phyloP scores from a whole-genome alignment of 2,329 filamentous ascomycete species.

The Beauveria sp. region DNA sequence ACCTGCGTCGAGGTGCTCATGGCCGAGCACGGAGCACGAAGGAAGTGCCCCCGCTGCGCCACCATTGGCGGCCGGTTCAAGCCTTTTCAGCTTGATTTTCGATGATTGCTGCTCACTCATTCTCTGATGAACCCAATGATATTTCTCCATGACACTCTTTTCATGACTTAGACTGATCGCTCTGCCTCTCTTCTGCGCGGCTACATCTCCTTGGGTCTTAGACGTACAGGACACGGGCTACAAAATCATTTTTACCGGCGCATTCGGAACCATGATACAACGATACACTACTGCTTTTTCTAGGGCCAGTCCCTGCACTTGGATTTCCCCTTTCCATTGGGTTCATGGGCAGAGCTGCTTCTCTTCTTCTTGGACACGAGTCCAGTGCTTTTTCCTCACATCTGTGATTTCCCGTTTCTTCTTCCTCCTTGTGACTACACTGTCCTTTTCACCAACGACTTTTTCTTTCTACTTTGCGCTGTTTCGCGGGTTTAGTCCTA shows the following conservation, averaged over 20 bases:
- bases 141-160: not conserved
- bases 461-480: not conserved
- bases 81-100: slow-evolving; percentile 75
- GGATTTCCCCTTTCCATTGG: not conserved
- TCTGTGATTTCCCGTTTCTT: not conserved
- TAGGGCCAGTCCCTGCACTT: slow-evolving; percentile 6
- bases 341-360: slow-evolving; percentile 1
- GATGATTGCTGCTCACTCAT: slow-evolving; percentile 36
- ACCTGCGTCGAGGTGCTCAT: slow-evolving; percentile 79
- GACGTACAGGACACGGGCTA: slow-evolving; percentile 8
- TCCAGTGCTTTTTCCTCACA: not conserved
- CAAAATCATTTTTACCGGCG: slow-evolving; percentile 17
- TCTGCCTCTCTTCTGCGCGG: not conserved
- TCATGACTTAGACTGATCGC: not conserved
- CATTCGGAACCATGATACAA: slow-evolving; percentile 17
- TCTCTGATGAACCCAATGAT: not conserved
- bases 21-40: slow-evolving; percentile 64
- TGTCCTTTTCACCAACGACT: slow-evolving; percentile 2
- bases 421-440: slow-evolving; percentile 1
- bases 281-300: slow-evolving; percentile 15
- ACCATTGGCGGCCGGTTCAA: slow-evolving; percentile 76
- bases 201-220: not conserved
- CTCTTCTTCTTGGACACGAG: not conserved
- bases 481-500: no score
- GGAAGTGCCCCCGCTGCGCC: slow-evolving; percentile 72